These are phyloP conservation scores for Bidens hawaiensis DNA, from an alignment of 140 eudicot genomes.

Conservation along the genomic window DNA sequence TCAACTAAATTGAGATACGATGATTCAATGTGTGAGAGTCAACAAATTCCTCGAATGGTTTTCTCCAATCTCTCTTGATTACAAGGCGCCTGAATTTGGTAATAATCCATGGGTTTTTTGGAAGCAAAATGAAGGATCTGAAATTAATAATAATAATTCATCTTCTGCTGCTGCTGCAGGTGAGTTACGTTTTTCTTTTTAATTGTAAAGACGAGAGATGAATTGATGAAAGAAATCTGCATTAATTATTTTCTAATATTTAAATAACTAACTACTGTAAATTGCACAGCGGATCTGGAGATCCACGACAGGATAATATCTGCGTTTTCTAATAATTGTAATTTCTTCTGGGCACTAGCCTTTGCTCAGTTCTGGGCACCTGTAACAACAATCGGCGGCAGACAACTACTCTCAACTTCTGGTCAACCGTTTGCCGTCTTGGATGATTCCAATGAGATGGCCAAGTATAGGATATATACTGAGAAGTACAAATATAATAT, in stretches of 20 bases:
- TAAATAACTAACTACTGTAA: neutral
- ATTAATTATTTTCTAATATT: neutral
- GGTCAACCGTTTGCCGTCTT: conserved; percentile 19
- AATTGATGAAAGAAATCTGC: too few species aligned
- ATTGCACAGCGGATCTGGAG: neutral
- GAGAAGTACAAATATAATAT: neutral
- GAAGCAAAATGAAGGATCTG: neutral
- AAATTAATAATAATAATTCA: neutral
- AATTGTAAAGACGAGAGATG: neutral
- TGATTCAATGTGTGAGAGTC: too few species aligned
- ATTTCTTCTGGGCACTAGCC: neutral
- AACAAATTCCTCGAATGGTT: neutral
- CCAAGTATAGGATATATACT: neutral
- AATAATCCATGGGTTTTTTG: neutral
- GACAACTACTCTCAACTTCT: conserved; percentile 18
- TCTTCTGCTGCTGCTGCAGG: too few species aligned
- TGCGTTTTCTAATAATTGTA: neutral
- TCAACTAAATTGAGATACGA: neutral
- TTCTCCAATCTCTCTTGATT: neutral
- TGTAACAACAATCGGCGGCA: conserved; percentile 7
- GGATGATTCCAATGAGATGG: neutral
- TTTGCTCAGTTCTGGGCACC: conserved; percentile 21
- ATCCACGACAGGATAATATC: neutral
- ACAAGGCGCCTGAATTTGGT: neutral
- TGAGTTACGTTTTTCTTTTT: neutral